A percentile compares a stretch with the other conserved stretches of the same genome.
Evolutionary conservation across 257 asterid species (phyloP).

Genomic region (Jasminum sambac): DNA sequence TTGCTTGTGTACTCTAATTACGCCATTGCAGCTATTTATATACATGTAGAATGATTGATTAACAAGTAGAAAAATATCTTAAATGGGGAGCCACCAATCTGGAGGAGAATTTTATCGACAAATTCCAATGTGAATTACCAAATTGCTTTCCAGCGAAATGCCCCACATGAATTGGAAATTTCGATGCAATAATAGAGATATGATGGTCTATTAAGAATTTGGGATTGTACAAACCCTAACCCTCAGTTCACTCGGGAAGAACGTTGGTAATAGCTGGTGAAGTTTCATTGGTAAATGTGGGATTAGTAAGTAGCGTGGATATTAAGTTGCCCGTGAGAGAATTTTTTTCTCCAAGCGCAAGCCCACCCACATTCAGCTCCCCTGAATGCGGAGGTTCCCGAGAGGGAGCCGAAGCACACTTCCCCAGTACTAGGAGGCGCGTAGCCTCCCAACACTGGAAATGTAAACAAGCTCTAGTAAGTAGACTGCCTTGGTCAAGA

Average conservation of each 20-base stretch:
- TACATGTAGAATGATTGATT: not conserved
- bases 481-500: too few relatives aligned
- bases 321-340: too few relatives aligned
- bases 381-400: too few relatives aligned
- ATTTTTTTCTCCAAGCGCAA: too few relatives aligned
- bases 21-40: not conserved
- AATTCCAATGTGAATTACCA: constrained; percentile 5
- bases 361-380: too few relatives aligned
- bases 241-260: constrained; percentile 27
- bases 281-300: not conserved
- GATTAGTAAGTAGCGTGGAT: too few relatives aligned
- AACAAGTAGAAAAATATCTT: not conserved
- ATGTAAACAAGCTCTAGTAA: too few relatives aligned
- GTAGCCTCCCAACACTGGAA: too few relatives aligned
- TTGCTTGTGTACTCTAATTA: too few relatives aligned
- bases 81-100: constrained; percentile 4
- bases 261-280: not conserved
- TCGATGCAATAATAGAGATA: constrained; percentile 23
- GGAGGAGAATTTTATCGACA: constrained; percentile 9
- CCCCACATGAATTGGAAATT: constrained; percentile 31
- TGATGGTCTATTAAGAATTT: constrained; percentile 3
- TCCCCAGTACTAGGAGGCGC: too few relatives aligned
- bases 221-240: constrained; percentile 31
- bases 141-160: too few relatives aligned
- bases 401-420: too few relatives aligned